A percentile compares a stretch with the other conserved stretches of the same genome.
These are phyloP conservation scores for Parietichytrium sp. DNA, from an alignment of 108 stramenopile species.

Conservation along the genomic window DNA sequence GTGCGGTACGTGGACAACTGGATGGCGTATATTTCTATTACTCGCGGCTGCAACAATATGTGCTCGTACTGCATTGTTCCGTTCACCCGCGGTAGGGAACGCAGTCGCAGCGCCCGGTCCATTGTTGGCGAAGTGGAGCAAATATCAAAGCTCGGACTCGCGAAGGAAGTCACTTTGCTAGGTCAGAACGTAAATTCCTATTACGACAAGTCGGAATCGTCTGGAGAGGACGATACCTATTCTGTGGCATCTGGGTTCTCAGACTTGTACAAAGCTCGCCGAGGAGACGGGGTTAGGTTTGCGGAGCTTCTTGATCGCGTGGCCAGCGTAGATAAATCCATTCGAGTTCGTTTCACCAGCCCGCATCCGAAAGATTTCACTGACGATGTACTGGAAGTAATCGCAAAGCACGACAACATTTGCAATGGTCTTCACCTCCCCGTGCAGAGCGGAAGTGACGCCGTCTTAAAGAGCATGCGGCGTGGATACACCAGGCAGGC, in stretches of 20 bases:
- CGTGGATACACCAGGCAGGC: conserved; percentile 91
- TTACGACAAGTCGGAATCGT: conserved; percentile 67
- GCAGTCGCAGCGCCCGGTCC: conserved; percentile 77
- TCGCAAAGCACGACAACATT: conserved; percentile 85
- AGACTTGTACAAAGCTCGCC: conserved; percentile 67
- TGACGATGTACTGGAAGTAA: conserved; percentile 72
- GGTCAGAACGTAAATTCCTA: conserved; percentile 99
- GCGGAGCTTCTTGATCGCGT: conserved; percentile 85
- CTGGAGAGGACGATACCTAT: conserved; percentile 40
- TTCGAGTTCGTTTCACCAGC: conserved; percentile 91
- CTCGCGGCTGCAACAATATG: conserved; percentile 96
- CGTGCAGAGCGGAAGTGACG: conserved; percentile 85
- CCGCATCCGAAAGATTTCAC: conserved; percentile 99
- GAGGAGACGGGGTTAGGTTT: conserved; percentile 79
- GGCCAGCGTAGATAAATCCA: conserved; percentile 77
- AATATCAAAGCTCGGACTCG: conserved; percentile 63
- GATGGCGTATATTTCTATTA: conserved; percentile 88
- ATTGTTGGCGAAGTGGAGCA: conserved; percentile 78
- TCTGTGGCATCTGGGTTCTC: conserved; percentile 80
- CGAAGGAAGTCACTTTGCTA: conserved; percentile 86
- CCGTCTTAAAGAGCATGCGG: conserved; percentile 85
- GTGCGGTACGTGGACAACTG: conserved; percentile 66
- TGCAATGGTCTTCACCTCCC: conserved; percentile 92
- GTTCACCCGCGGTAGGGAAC: conserved; percentile 88
- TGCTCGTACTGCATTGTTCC: conserved; percentile 98